Base-by-base conservation (phyloP, 2,329 filamentous ascomycete species). In the Hymenoscyphus salicellus region DNA sequence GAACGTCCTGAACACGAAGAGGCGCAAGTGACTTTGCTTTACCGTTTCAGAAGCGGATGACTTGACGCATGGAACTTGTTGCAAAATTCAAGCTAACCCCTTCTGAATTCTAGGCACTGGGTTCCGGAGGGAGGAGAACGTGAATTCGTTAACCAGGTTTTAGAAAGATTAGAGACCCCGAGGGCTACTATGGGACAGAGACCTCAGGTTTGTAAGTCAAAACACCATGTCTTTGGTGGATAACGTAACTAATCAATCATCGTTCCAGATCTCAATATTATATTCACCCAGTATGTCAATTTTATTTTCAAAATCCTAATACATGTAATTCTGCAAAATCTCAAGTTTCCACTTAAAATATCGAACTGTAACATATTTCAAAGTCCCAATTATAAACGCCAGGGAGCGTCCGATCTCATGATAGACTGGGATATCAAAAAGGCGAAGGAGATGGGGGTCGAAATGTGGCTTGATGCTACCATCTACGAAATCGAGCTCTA, bases 351-450 rank as follows among this genome's bases (percentile, higher is more conserved):
- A 8, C 6, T 33, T 6, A 1, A 33, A 36, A 14, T 36, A 11
- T 36, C 33, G 14, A 8, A 1, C 41, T 46, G 17, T 46, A 46
- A 46, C 17, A n/a, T 20, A 8, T 36, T 20, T 20, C 10, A 46
- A 17, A 46, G 41, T 49, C 58, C 38, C 1, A 3, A 23, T n/a
- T 41, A 60, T 38, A 36, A 38, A 28, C 58, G 36, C 26, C 58
- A n/a, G 11, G 58, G 58, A 26, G 38, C 28, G 4, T 36, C 20
- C 33, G 41, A 26, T 14, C 10, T 43, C 14, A 43, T 60, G 11
- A 49, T 60, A 10, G 36, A 60, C n/a, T 60, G 38, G 58, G 58
- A 20, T 30, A 36, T 60, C 23, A 16, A 60, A 26, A 60, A 60
- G 23, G 58, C 58, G n/a, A 23, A 60, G 5, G 23, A 60, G 38